These are phyloP conservation scores for Gardenia jasminoides DNA, from an alignment of 257 asterid species.

Conservation along the genomic window DNA sequence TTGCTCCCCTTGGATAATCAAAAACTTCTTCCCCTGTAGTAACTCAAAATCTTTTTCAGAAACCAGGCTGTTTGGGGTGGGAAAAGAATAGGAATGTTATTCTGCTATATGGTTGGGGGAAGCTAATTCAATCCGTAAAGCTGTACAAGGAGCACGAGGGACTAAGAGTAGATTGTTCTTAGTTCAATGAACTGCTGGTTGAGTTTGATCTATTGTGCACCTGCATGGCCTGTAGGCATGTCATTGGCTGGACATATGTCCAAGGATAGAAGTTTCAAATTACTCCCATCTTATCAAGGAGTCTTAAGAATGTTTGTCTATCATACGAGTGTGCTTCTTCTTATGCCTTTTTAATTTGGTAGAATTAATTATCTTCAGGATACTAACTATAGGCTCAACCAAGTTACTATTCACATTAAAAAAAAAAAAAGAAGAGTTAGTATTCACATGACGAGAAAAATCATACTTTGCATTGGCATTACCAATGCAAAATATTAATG, in stretches of 20 bases:
- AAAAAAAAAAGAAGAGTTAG: no score
- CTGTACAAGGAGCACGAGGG: background rate
- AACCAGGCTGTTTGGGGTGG: background rate
- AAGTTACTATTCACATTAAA: background rate
- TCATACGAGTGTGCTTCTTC: background rate
- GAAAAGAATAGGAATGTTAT: no score
- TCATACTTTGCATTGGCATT: no score
- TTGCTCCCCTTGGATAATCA: no score
- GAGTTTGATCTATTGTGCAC: background rate
- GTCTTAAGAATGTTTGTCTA: no score
- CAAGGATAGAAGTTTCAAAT: background rate
- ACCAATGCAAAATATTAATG: no score
- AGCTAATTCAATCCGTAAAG: background rate
- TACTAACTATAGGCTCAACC: background rate
- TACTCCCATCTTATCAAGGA: background rate
- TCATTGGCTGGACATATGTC: background rate
- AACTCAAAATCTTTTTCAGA: no score
- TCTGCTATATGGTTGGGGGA: no score
- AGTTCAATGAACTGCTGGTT: background rate
- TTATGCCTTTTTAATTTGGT: background rate
- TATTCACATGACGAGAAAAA: no score
- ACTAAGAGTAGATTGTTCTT: background rate
- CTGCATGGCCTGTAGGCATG: background rate
- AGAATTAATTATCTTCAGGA: background rate
- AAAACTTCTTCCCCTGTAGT: no score